Evolutionary conservation across 805 yeast species (phyloP).

Genomic region (Kodamaea hsintzibuensis): DNA sequence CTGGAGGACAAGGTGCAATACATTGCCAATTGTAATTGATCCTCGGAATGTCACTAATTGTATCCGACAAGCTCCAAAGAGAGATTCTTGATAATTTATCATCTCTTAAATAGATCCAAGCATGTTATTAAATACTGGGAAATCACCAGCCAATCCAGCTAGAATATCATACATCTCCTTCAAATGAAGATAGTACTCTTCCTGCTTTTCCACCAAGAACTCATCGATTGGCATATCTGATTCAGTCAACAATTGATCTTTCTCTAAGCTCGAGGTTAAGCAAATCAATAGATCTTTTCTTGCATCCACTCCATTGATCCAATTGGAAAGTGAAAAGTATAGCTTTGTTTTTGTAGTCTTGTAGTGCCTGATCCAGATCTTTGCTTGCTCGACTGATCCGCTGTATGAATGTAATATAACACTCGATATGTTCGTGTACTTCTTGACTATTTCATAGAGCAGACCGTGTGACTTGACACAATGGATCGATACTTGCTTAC

Average conservation of each 20-base stretch:
- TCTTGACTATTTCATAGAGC: slow-evolving; percentile 45
- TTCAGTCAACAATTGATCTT: slow-evolving; percentile 33
- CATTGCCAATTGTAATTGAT: too few relatives aligned
- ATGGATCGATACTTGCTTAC: slow-evolving; percentile 70
- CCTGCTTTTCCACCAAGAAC: slow-evolving; percentile 9
- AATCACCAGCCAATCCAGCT: neutral
- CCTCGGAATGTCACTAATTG: too few relatives aligned
- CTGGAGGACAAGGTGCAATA: too few relatives aligned
- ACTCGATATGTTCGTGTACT: slow-evolving; percentile 26
- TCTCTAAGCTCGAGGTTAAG: slow-evolving; percentile 19
- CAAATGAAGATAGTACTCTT: slow-evolving; percentile 24
- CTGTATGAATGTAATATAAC: slow-evolving; percentile 82
- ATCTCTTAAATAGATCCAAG: slow-evolving; percentile 5
- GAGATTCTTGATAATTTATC: too few relatives aligned
- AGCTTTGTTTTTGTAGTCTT: slow-evolving; percentile 24
- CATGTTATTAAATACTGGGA: slow-evolving; percentile 7
- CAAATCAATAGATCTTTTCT: slow-evolving; percentile 21
- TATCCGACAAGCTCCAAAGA: too few relatives aligned
- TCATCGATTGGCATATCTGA: slow-evolving; percentile 38
- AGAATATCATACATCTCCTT: slow-evolving; percentile 17
- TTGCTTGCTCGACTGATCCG: slow-evolving; percentile 74
- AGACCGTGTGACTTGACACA: slow-evolving; percentile 79
- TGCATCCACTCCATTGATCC: slow-evolving; percentile 44
- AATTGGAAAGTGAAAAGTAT: slow-evolving; percentile 54
- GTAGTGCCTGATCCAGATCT: slow-evolving; percentile 43